These are phyloP conservation scores for Chloropicon primus DNA, from an alignment of 139 green algal genomes.

Conservation along the genomic window DNA sequence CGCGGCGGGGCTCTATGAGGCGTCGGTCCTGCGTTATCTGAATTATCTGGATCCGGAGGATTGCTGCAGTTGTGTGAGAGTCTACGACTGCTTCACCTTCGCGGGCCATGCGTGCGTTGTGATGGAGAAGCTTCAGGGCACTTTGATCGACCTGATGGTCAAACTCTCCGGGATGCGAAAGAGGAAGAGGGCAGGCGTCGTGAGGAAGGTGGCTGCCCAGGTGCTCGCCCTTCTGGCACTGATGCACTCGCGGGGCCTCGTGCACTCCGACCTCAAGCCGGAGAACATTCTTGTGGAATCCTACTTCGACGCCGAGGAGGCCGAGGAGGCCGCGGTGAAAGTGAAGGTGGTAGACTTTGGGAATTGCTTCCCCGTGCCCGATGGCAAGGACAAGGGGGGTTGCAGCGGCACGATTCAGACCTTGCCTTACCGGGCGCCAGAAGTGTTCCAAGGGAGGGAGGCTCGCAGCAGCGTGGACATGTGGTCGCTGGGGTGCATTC, in stretches of 20 bases:
- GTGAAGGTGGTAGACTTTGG: not conserved
- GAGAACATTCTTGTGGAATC: not conserved
- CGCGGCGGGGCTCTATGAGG: not conserved
- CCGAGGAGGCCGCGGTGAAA: not conserved
- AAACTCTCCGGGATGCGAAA: not conserved
- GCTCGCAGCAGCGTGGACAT: not conserved
- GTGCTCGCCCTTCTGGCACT: not conserved
- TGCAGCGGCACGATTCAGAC: not conserved
- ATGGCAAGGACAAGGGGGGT: not conserved
- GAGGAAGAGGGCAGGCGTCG: not conserved
- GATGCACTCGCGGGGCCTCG: not conserved
- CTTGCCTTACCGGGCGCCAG: not conserved
- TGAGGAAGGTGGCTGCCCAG: not conserved
- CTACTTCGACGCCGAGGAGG: not conserved
- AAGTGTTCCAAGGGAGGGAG: not conserved
- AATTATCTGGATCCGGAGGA: not conserved
- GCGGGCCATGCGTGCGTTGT: not conserved
- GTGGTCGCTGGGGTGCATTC: not conserved
- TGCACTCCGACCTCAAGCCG: not conserved
- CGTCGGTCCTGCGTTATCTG: not conserved
- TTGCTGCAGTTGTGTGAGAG: not conserved
- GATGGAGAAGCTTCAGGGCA: not conserved
- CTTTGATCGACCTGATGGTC: not conserved
- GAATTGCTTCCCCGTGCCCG: not conserved
- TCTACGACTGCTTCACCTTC: not conserved